Percentiles rank a stretch among this genome's conserved stretches.
These are phyloP conservation scores for Cucurbita pepo DNA, from an alignment of 306 rosid genomes.

Conservation along the genomic window DNA sequence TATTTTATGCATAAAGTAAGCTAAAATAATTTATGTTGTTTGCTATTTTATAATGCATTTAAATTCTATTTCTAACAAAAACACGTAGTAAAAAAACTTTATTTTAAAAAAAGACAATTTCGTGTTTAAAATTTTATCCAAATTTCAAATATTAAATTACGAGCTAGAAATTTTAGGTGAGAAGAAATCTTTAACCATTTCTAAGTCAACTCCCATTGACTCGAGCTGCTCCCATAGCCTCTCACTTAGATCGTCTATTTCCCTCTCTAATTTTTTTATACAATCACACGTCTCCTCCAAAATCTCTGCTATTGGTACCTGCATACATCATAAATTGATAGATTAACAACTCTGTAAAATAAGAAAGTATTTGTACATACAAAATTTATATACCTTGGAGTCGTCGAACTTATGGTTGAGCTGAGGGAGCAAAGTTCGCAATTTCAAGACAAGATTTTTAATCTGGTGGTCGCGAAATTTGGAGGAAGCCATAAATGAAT, in stretches of 20 bases:
- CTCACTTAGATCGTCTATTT: conserved; percentile 23
- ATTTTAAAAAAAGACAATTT: too few species aligned
- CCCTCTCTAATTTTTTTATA: conserved; percentile 24
- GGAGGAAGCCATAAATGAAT: neutral
- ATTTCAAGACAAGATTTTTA: conserved; percentile 15
- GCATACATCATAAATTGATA: neutral
- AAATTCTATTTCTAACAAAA: too few species aligned
- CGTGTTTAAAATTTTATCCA: too few species aligned
- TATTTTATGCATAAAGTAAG: too few species aligned
- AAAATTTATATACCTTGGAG: conserved; percentile 5
- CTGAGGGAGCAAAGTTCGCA: conserved; percentile 22
- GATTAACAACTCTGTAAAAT: neutral
- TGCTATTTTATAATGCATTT: too few species aligned
- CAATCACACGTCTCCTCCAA: conserved; percentile 28
- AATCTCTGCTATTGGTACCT: conserved; percentile 13
- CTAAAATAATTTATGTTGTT: too few species aligned
- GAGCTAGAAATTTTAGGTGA: neutral
- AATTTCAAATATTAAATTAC: neutral
- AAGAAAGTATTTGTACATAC: neutral
- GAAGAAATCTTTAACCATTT: neutral
- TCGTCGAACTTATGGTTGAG: conserved; percentile 1
- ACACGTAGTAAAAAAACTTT: too few species aligned
- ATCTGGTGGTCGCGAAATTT: conserved; percentile 13
- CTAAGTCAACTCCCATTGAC: conserved; percentile 11
- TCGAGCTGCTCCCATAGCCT: conserved; percentile 20